Conservation (phyloP, 2,329 filamentous ascomycete genomes). For the Phyllosticta capitalensis region DNA sequence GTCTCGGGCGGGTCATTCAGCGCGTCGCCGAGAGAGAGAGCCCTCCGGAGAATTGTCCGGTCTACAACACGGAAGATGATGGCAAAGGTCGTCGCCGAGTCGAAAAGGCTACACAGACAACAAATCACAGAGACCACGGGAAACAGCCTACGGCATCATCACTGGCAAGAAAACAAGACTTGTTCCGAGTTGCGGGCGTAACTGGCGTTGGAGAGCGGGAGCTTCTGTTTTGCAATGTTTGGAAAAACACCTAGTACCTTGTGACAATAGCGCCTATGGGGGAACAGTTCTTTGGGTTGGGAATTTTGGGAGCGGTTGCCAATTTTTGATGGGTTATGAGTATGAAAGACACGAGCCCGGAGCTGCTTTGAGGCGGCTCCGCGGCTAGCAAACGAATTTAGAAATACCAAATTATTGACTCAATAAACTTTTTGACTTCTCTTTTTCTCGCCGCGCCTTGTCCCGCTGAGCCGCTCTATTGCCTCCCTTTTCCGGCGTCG, state of each 20-base stretch:
- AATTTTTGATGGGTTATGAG: background rate
- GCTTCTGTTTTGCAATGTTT: background rate
- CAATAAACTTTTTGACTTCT: background rate
- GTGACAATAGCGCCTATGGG: background rate
- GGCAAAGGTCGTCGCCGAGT: background rate
- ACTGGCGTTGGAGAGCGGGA: background rate
- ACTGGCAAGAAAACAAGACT: conserved; percentile 1
- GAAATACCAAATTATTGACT: background rate
- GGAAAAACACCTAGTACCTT: background rate
- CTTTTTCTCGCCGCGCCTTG: background rate
- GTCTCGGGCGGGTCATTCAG: conserved; percentile 5
- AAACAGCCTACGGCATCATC: background rate
- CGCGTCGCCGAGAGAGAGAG: conserved; percentile 3
- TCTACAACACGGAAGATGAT: conserved; percentile 4
- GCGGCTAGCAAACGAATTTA: background rate
- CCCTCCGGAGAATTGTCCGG: conserved; percentile 6
- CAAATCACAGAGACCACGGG: background rate
- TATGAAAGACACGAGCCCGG: background rate
- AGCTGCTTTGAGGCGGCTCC: background rate
- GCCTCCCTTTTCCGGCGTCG: background rate
- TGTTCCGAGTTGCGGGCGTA: background rate
- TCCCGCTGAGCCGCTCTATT: too few species aligned
- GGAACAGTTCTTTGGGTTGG: background rate
- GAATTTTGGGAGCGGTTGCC: background rate
- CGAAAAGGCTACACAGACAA: background rate